Base-by-base conservation (phyloP, 1,284 basidiomycete genomes). In the Cryptococcus depauperatus region DNA sequence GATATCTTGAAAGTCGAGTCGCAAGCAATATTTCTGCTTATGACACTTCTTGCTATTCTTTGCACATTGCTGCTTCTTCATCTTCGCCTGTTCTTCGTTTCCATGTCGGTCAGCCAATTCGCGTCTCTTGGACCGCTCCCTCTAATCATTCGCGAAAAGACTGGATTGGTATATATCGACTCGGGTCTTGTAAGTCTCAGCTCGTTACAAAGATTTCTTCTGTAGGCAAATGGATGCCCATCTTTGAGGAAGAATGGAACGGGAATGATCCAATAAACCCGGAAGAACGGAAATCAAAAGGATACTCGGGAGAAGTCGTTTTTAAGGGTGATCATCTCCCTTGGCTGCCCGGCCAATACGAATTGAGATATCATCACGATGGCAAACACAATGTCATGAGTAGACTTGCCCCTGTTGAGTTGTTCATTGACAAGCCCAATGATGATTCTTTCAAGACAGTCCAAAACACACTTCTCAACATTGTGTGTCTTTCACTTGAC, bases 381-480 rank as follows among this genome's bases (percentile, higher is more conserved):
- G 87, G 88, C 38, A 96, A 93, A 69, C 88, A 98, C 72, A 95
- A 92, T 64, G 93, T 98, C 46, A 85, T 98, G 77, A 80, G 82
- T 44, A 69, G 83, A 39, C 81, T 84, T 44, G 81, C 81, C 1
- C 87, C 88, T 1, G 73, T 97, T 48, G 89, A 95, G 65, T 83
- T 98, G 32, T 88, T 82, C 57, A 83, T 89, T 86, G 57, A 48
- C 41, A 48, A 54, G 35, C 43, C 49, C 0, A 52, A 70, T 6
- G 74, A 78, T 10, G 77, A 81, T 56, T 84, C 68, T 23, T 63
- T 84, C 59, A 67, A 70, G 18, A 76, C 79, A 1, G 79, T 90
- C 37, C 79, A 82, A 46, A 62, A 76, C 40, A 79, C 78, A 11
- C 75, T 90, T 41, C 77, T 80, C 68, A 77, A 78, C 48, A 82